Evolutionary conservation across 2,329 filamentous ascomycete species (phyloP), one percentile per base, ranked within the genome.

Genomic region (Penicillium olsonii): DNA sequence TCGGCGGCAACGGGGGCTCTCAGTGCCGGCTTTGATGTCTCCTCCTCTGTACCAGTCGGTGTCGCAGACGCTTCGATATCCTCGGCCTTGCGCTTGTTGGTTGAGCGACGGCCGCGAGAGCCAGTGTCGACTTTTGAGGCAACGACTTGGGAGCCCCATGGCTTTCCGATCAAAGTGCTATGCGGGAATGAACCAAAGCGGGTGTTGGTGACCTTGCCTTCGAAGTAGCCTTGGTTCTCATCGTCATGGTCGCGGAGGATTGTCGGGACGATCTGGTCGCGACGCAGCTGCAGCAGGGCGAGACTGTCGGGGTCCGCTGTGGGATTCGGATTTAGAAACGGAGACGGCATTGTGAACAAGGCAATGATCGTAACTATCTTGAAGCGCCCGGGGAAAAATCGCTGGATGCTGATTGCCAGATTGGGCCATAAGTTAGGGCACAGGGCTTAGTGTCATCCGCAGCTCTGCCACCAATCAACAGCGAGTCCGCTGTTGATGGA

Each of bases 81-180:
- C 27, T 67, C 66, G 15, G 67, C 75, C 45, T 78, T 77, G 33
- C 76, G 77, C 53, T 82, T 79, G 35, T 75, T 19, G 68, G 69
- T 45, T 76, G 75, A 85, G 70, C 86, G 87, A 43, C 87, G 82
- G 27, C 90, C 90, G 61, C 91, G 80, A n/a, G 90, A 94, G 11
- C 92, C 91, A 0, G 92, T 96, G 64, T 96, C 90, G 48, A 96
- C 91, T 26, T 87, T 84, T 2, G 91, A 96, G 7, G 94, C 94
- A 39, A 90, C 82, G 18, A 97, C 85, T 68, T 97, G 94, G 6
- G 88, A 90, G 22, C 94, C 94, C 92, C 92, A 97, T 35, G 89
- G 87, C 45, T 91, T 78, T 5, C 84, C 79, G 47, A 96, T 80
- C 38, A 92, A 73, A 0, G 88, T 92, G 10, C 82, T 87, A 67